A percentile compares a stretch with the other conserved stretches of the same genome.
Evolutionary conservation across 768 basidiomycete genomes (phyloP).

Genomic region (Mrakia hoshinonis): DNA sequence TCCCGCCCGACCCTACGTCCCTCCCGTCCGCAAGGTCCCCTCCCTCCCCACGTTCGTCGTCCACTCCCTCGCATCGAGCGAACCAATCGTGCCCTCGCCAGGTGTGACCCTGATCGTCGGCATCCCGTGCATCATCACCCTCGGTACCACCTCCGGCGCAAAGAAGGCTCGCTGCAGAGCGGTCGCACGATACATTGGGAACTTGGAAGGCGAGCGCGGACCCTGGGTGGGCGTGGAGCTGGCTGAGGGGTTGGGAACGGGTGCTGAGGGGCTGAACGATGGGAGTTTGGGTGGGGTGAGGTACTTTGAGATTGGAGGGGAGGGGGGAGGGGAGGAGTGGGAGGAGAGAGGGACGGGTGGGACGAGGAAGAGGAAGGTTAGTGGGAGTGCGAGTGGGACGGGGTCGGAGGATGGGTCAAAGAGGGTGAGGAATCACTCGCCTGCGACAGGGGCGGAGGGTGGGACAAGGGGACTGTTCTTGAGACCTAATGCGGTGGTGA

Average conservation of each 20-base stretch:
- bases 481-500: constrained; percentile 15
- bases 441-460: neutral
- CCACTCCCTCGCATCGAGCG: constrained; percentile 1
- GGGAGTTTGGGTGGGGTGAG: constrained; percentile 71
- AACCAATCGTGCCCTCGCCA: constrained; percentile 16
- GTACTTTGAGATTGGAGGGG: constrained; percentile 65
- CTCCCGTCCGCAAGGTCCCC: neutral
- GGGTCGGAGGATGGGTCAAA: neutral
- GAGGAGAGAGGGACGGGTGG: neutral
- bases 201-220: constrained; percentile 68
- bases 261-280: constrained; percentile 64
- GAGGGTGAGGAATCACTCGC: constrained; percentile 1
- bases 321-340: constrained; percentile 42
- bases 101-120: constrained; percentile 75
- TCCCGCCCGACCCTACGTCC: neutral
- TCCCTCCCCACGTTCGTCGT: constrained; percentile 6
- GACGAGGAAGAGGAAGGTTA: constrained; percentile 6
- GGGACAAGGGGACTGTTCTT: neutral
- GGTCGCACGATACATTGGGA: constrained; percentile 77
- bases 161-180: constrained; percentile 75
- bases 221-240: constrained; percentile 90
- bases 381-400: neutral
- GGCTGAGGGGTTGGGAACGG: constrained; percentile 34
- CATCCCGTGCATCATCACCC: constrained; percentile 81
- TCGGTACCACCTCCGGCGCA: neutral